Base-by-base conservation (phyloP, 2,329 filamentous ascomycete genomes). In the Sporothrix inflata region DNA sequence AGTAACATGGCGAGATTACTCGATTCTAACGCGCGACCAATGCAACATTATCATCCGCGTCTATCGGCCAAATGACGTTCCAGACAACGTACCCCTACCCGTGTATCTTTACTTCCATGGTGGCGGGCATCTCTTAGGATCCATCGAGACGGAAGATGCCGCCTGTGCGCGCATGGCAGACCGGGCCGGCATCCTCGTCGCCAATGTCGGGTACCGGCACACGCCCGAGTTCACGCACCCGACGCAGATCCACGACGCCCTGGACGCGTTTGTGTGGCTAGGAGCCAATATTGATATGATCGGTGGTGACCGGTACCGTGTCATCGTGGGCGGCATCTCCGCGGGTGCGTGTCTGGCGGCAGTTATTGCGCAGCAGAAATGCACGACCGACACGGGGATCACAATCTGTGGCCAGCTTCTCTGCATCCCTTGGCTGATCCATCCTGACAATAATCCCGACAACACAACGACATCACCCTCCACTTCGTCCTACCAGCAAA, bases 311-410 rank as follows among this genome's bases (percentile, higher is more conserved):
- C 19, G 19, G 7, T n/a, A n/a, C 12, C 16, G 49, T 24, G 49
- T 53, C 49, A 53, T 53, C 9, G 49, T 53, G 49, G 49, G 49
- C 49, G 49, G 49, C 49, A 53, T 53, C 49, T 53, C 49, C 12
- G 49, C 49, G 12, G 49, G 49, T 5, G 49, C 49, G 19, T 21
- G 21, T 19, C 16, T 53, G n/a, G 49, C 49, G 16, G 49, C 49
- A 8, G 19, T 21, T 53, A 19, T 53, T 24, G 19, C n/a, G 49
- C 49, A 21, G 49, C 49, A 53, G n/a, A 24, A n/a, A 53, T 24
- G 49, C 19, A n/a, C n/a, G n/a, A n/a, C n/a, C n/a, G n/a, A n/a
- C n/a, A n/a, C 49, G 9, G 49, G 49, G 42, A 45, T 45, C 42
- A 45, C 42, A 12, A 24, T n/a, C 49, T 53, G 49, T 19, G 49